Evolutionary conservation across 1,284 basidiomycete genomes (phyloP).

Genomic region (Volvariella surrecta): DNA sequence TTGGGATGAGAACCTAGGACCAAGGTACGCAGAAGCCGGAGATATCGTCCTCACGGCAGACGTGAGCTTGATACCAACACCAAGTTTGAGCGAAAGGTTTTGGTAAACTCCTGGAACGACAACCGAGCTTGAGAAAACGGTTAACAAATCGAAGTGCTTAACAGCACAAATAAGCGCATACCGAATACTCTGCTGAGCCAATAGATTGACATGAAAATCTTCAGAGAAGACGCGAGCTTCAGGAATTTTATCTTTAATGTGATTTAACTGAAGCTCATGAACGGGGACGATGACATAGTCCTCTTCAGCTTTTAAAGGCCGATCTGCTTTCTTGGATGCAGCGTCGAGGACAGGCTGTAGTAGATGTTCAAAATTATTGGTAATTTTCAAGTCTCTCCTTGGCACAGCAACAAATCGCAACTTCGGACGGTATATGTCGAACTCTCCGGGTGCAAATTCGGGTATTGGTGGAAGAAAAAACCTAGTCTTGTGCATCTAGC

Average conservation of each 20-base stretch:
- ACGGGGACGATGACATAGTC: constrained; percentile 34
- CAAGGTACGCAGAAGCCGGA: constrained; percentile 42
- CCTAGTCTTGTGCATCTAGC: constrained; percentile 46
- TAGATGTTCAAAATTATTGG: constrained; percentile 35
- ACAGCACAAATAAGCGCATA: constrained; percentile 12
- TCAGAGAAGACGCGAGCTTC: constrained; percentile 32
- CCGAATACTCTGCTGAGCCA: constrained; percentile 45
- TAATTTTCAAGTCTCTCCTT: constrained; percentile 29
- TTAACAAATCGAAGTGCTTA: not conserved
- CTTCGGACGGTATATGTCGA: constrained; percentile 36
- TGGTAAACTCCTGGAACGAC: constrained; percentile 33
- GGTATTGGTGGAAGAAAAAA: constrained; percentile 37
- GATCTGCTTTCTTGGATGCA: constrained; percentile 25
- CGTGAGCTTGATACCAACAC: constrained; percentile 43
- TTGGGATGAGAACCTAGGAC: constrained; percentile 46
- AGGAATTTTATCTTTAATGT: constrained; percentile 38
- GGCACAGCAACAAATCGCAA: constrained; percentile 37
- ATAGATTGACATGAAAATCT: constrained; percentile 29
- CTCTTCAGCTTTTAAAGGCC: constrained; percentile 21
- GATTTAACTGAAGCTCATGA: constrained; percentile 40
- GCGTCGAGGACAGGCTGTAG: constrained; percentile 27
- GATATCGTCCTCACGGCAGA: constrained; percentile 48
- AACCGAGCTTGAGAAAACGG: constrained; percentile 30
- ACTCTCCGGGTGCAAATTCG: constrained; percentile 30
- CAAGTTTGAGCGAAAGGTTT: constrained; percentile 37